phyloP scores from a whole-genome alignment of 1,284 basidiomycete genomes.

The Ganoderma resinaceum region DNA sequence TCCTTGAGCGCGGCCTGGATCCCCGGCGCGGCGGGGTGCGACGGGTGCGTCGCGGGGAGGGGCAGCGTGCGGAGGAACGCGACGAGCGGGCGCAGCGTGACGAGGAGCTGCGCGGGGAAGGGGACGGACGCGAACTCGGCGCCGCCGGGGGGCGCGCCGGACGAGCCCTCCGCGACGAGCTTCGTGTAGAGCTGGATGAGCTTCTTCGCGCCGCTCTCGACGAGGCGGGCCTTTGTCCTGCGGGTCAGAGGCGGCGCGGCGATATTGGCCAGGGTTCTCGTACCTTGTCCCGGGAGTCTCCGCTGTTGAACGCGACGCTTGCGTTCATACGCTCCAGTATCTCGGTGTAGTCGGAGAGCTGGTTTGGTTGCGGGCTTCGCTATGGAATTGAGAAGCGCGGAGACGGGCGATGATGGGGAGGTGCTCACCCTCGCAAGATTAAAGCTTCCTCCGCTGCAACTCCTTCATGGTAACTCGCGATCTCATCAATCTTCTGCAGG shows the following conservation, averaged over 20 bases:
- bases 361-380: constrained; percentile 69
- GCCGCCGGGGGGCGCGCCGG: constrained; percentile 69
- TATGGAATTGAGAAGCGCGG: background rate
- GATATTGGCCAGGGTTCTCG: constrained; percentile 28
- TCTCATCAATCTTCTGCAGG: constrained; percentile 76
- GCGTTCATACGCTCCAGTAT: constrained; percentile 79
- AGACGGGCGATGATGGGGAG: background rate
- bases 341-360: constrained; percentile 70
- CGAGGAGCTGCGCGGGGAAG: constrained; percentile 62
- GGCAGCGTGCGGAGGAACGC: constrained; percentile 73
- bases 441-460: constrained; percentile 78
- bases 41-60: constrained; percentile 76
- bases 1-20: constrained; percentile 73
- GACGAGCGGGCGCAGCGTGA: constrained; percentile 66
- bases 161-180: constrained; percentile 80
- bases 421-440: constrained; percentile 74
- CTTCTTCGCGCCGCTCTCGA: constrained; percentile 83
- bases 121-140: constrained; percentile 58
- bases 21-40: constrained; percentile 71
- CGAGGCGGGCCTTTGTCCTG: constrained; percentile 66
- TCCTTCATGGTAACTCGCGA: constrained; percentile 78
- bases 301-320: constrained; percentile 76
- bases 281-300: constrained; percentile 67
- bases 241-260: background rate
- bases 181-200: constrained; percentile 81